Evolutionary conservation across 441 rosid genomes (phyloP).

Genomic region (Manihot esculenta): DNA sequence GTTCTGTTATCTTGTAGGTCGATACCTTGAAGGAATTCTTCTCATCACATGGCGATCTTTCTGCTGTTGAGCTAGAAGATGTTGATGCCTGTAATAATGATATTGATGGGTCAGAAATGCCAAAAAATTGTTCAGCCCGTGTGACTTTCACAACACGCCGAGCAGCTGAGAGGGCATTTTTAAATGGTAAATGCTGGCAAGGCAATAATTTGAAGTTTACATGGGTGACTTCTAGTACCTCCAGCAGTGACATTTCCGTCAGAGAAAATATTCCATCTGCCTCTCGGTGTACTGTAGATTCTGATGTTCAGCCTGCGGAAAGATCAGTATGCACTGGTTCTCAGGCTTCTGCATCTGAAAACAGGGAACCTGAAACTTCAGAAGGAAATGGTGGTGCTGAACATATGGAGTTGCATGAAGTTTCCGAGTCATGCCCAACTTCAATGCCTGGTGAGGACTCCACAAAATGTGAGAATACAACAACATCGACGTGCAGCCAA

Average conservation of each 20-base stretch:
- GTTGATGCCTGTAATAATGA: conserved; percentile 33
- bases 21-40: conserved; percentile 71
- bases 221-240: conserved; percentile 56
- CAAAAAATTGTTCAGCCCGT: conserved; percentile 47
- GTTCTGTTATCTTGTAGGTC: conserved; percentile 42
- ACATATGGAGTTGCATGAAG: conserved; percentile 27
- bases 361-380: conserved; percentile 39
- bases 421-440: conserved; percentile 19
- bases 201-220: conserved; percentile 64
- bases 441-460: conserved; percentile 13
- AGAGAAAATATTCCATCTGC: conserved; percentile 34
- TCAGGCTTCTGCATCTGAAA: conserved; percentile 35
- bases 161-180: conserved; percentile 83
- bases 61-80: conserved; percentile 69
- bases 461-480: conserved; percentile 13
- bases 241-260: conserved; percentile 34
- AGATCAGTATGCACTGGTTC: conserved; percentile 25
- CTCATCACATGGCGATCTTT: conserved; percentile 71
- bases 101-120: conserved; percentile 34
- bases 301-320: conserved; percentile 33
- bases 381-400: conserved; percentile 31
- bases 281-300: conserved; percentile 29
- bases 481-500: conserved; percentile 21
- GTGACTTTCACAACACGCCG: conserved; percentile 58
- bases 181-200: conserved; percentile 80